Base-by-base conservation (phyloP, 257 asterid species). In the Leonotis leonurus region DNA sequence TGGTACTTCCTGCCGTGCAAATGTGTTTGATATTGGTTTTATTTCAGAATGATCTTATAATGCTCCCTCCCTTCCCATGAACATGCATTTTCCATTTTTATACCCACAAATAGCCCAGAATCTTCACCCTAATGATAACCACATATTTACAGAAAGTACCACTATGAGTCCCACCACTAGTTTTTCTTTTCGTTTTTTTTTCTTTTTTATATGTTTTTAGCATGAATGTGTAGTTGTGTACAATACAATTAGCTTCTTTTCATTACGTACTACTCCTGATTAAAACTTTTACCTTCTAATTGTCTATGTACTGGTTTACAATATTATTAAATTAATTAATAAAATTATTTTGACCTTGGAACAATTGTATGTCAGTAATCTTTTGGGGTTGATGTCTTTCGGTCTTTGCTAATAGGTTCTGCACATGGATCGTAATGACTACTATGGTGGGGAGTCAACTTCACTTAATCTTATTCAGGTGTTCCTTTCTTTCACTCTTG, bases 341-440 rank as follows among this genome's bases (percentile, higher is more conserved):
- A 37, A 44, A 60, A 26, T 21, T 62, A 3, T 30, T 17, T 58
- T 57, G 57, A 32, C 21, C 35, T 29, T 53, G 18, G 41, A 9
- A 20, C 22, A 16, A 12, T 43, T 40, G 27, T 21, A 53, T 21
- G 37, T 21, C 37, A n/a, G 29, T 53, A 9, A 30, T 66, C 17
- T 65, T 33, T 56, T 32, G 73, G 62, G 44, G 6, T 33, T 70
- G 65, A 64, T 33, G 9, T 40, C 13, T 18, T 39, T 25, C 22
- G 30, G 52, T 51, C 46, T 50, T 50, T 63, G 62, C 53, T 45
- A 66, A 59, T 69, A 83, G 89, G 89, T 83, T 37, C 79, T 83
- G 27, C 89, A 83, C 53, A 80, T 83, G 89, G 86, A 80, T 60
- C 81, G 89, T 62, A 83, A 83, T 66, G 89, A 83, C 73, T 83